Percentiles rank a stretch among this genome's conserved stretches.
phyloP scores from a whole-genome alignment of 257 asterid genomes.

The Cordia subcordata region DNA sequence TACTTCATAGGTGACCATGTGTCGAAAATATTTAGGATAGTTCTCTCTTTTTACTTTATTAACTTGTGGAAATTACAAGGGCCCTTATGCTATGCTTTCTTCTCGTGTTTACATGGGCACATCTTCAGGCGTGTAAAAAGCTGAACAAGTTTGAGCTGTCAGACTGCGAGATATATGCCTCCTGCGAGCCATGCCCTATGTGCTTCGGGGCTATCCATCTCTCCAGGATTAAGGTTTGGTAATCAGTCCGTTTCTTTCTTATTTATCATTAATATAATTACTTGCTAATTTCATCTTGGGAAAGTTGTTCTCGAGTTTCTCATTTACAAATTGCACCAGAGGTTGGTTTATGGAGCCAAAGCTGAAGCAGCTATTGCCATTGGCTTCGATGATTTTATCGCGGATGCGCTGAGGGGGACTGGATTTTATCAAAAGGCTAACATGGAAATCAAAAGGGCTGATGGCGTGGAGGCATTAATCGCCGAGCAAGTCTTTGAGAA shows the following conservation, averaged over 20 bases:
- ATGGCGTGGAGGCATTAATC: constrained; percentile 61
- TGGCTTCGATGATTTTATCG: constrained; percentile 94
- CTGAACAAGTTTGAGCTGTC: constrained; percentile 86
- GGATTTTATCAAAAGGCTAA: constrained; percentile 89
- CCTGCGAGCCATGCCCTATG: constrained; percentile 99
- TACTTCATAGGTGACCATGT: not conserved
- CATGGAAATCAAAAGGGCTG: constrained; percentile 81
- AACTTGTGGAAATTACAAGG: not conserved
- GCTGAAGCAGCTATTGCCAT: constrained; percentile 98
- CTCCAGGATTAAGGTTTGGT: constrained; percentile 74
- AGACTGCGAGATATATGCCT: constrained; percentile 94
- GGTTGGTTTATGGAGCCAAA: constrained; percentile 93
- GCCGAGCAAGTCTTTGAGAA: constrained; percentile 98
- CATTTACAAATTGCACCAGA: constrained; percentile 35
- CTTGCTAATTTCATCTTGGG: not conserved
- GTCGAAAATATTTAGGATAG: not conserved
- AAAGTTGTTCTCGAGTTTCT: not conserved
- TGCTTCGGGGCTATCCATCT: constrained; percentile 99
- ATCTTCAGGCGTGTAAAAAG: constrained; percentile 89
- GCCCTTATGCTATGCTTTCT: not conserved
- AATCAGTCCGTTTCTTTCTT: not conserved
- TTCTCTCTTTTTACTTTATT: not conserved
- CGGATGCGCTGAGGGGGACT: constrained; percentile 93
- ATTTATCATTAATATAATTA: not conserved
- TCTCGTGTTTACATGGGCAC: constrained; percentile 10